These are phyloP conservation scores for Pyricularia grisea DNA, from an alignment of 2,329 filamentous ascomycete species.

Conservation along the genomic window DNA sequence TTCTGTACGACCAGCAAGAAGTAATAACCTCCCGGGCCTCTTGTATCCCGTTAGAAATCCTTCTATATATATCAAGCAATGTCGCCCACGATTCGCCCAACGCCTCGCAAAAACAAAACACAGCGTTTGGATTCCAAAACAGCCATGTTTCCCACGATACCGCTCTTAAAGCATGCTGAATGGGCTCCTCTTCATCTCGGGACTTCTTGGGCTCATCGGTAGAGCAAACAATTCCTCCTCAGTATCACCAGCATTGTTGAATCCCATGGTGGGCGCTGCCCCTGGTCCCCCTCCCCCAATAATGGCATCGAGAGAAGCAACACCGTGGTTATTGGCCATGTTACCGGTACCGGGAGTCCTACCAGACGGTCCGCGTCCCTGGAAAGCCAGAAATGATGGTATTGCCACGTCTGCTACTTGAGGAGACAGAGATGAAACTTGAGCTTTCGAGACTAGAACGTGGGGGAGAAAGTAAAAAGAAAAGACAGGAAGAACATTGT, in stretches of 20 bases:
- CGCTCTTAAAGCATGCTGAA: conserved; percentile 48
- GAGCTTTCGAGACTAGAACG: conserved; percentile 7
- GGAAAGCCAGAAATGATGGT: conserved; percentile 52
- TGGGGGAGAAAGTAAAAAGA: conserved; percentile 18
- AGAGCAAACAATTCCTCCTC: conserved; percentile 83
- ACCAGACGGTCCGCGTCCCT: conserved; percentile 21
- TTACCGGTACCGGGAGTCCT: background rate
- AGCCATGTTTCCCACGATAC: background rate
- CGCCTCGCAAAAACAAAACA: background rate
- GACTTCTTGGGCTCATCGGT: conserved; percentile 76
- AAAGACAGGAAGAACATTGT: conserved; percentile 10
- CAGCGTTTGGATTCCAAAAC: background rate
- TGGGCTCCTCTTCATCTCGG: conserved; percentile 76
- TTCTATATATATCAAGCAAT: background rate
- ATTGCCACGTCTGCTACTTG: conserved; percentile 55
- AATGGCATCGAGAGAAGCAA: conserved; percentile 29
- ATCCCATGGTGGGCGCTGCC: background rate
- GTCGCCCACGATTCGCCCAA: background rate
- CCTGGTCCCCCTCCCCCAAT: conserved; percentile 22
- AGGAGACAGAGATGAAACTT: conserved; percentile 37
- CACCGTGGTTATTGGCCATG: conserved; percentile 11
- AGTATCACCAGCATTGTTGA: conserved; percentile 31
- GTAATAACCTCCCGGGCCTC: background rate
- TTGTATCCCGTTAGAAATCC: no score
- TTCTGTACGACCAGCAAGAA: background rate